phyloP scores from a whole-genome alignment of 2,329 filamentous ascomycete genomes.

The Cryphonectria naterciae region DNA sequence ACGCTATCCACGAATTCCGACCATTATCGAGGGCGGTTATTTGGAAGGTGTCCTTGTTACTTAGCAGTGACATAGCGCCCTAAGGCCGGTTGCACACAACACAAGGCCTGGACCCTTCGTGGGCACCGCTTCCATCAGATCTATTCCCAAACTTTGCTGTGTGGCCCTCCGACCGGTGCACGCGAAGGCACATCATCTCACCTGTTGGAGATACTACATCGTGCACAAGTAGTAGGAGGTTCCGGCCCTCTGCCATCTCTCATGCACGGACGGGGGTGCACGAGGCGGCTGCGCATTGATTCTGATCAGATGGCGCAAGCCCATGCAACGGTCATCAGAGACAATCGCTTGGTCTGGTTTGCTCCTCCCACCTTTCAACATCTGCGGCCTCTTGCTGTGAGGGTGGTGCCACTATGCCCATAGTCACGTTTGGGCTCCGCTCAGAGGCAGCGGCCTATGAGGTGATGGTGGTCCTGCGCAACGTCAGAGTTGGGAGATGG shows the following conservation, averaged over 20 bases:
- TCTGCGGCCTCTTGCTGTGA: not conserved
- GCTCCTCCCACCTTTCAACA: not conserved
- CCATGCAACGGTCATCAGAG: slow-evolving; percentile 25
- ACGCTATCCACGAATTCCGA: slow-evolving; percentile 8
- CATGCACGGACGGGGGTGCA: slow-evolving; percentile 23
- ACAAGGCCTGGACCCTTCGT: not conserved
- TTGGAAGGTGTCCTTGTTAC: slow-evolving; percentile 20
- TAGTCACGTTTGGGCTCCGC: not conserved
- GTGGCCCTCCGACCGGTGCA: not conserved
- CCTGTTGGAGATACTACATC: too few relatives aligned
- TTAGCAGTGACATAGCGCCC: slow-evolving; percentile 12
- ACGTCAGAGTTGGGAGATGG: slow-evolving; percentile 22
- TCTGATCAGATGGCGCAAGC: slow-evolving; percentile 19
- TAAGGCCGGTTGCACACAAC: slow-evolving; percentile 15
- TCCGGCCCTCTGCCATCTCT: not conserved
- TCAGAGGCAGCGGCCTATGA: slow-evolving; percentile 8
- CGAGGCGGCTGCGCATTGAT: slow-evolving; percentile 11
- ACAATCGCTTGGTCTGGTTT: not conserved
- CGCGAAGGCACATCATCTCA: not conserved
- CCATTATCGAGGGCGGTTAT: slow-evolving; percentile 16
- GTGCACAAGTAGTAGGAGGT: slow-evolving; percentile 1
- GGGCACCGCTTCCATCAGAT: slow-evolving; percentile 9
- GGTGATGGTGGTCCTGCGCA: slow-evolving; percentile 9
- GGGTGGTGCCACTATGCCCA: not conserved
- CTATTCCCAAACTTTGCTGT: slow-evolving; percentile 2